Conservation (phyloP, 768 basidiomycete genomes). For the Leccinum ochraceum region DNA sequence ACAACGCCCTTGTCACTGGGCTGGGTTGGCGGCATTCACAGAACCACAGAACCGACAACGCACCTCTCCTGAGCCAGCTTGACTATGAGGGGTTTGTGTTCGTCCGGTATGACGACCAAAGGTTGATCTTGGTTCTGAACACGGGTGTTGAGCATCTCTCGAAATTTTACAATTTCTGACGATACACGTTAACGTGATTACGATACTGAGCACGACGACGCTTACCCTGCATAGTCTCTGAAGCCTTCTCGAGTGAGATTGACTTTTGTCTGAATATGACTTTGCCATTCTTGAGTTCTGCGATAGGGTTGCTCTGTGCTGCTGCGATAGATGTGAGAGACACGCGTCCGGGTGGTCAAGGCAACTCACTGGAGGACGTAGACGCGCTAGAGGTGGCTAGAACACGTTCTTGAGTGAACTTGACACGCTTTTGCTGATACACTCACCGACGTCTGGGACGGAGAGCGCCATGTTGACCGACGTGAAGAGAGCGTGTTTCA, state of each 20-base stretch:
- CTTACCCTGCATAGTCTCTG: slow-evolving; percentile 80
- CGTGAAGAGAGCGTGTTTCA: slow-evolving; percentile 11
- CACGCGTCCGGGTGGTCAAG: background rate
- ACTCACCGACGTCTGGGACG: slow-evolving; percentile 20
- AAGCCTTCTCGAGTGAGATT: slow-evolving; percentile 72
- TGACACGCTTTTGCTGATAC: background rate
- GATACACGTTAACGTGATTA: slow-evolving; percentile 3
- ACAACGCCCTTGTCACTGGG: slow-evolving; percentile 70
- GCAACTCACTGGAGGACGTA: slow-evolving; percentile 19
- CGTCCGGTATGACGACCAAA: slow-evolving; percentile 62
- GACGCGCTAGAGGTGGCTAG: slow-evolving; percentile 17
- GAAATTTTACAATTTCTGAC: slow-evolving; percentile 75
- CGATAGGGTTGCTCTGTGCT: slow-evolving; percentile 44
- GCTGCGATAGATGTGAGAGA: slow-evolving; percentile 26
- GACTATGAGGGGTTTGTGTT: slow-evolving; percentile 72
- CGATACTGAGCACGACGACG: slow-evolving; percentile 8
- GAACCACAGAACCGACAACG: background rate
- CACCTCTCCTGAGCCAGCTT: slow-evolving; percentile 90
- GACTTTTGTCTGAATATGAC: slow-evolving; percentile 75
- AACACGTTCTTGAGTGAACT: slow-evolving; percentile 2
- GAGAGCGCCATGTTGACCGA: slow-evolving; percentile 24
- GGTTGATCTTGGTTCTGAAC: slow-evolving; percentile 48
- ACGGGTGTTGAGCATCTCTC: slow-evolving; percentile 65
- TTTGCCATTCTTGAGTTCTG: slow-evolving; percentile 77
- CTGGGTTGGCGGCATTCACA: slow-evolving; percentile 12